Base-by-base conservation (phyloP, 345 rosid species). In the Pugionium dolabratum region DNA sequence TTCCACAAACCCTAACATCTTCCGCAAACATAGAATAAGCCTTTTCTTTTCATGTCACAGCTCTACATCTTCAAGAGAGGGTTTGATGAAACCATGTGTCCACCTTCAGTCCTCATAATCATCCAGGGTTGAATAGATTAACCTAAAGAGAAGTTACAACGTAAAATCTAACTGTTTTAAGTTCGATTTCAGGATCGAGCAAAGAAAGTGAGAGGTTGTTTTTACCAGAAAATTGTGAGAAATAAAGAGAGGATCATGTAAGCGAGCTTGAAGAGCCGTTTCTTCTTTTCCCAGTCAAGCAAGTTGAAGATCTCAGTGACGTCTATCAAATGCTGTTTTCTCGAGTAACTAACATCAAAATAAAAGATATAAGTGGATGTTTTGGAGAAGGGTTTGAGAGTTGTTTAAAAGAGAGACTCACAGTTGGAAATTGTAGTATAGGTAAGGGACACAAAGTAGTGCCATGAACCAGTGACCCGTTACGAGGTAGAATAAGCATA, bases 251-350 rank as follows among this genome's bases (percentile, higher is more conserved):
- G 46, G 45, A 86, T 73, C 40, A 91, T 74, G 72, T 94, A 94
- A 40, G 69, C 88, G 10, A 94, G 91, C 60, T 89, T 94, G 84
- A 85, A 84, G 64, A 90, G 86, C 11, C 99, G 83, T 60, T 76
- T 81, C 84, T 87, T 87, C 91, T 90, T 91, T 82, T 94, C 99
- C 87, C 90, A 75, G 40, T 70, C 75, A 32, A 94, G 95, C 77
- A 75, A 73, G 84, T 94, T 94, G 76, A 88, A 91, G 68, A 94
- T 90, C 88, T 94, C 95, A 0, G 99, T 94, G 44, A 94, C 99
- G 59, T 94, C 97, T 65, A 89, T 56, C 64, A 94, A 75, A 78
- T 94, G 99, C 18, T 77, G 78, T 71, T 66, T 62, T 41, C 39
- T 75, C 26, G 82, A 82, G 76, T 88, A 94, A 61, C 97, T 94